Evolutionary conservation across 352 stramenopile genomes (phyloP).

Genomic region (Pythium folliculosum): DNA sequence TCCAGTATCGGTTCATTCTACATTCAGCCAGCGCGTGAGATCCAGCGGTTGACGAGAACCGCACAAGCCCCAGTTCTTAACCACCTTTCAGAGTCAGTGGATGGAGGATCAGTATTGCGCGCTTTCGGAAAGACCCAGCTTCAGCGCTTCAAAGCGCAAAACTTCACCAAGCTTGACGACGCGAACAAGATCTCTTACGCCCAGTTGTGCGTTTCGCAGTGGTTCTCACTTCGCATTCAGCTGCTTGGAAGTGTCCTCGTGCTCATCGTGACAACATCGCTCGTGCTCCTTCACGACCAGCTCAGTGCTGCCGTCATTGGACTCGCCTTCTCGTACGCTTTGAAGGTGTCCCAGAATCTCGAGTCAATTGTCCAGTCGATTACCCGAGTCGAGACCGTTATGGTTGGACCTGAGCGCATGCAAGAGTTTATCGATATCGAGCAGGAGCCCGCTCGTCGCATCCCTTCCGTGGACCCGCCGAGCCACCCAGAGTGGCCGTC

Average conservation of each 20-base stretch:
- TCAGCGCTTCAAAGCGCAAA: constrained; percentile 1
- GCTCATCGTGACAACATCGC: constrained; percentile 34
- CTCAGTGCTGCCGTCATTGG: constrained; percentile 68
- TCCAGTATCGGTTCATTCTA: constrained; percentile 34
- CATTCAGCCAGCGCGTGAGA: constrained; percentile 34
- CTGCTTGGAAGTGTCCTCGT: constrained; percentile 43
- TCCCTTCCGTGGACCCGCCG: constrained; percentile 28
- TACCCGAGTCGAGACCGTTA: constrained; percentile 40
- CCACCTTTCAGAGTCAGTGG: constrained; percentile 37
- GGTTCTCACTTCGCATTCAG: constrained; percentile 54
- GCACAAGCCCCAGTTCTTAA: constrained; percentile 34
- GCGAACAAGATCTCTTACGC: constrained; percentile 33
- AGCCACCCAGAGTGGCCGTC: too few relatives aligned
- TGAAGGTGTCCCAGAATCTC: constrained; percentile 79
- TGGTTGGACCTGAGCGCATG: constrained; percentile 59
- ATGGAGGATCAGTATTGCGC: constrained; percentile 38
- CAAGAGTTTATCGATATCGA: constrained; percentile 42
- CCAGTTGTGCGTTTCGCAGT: constrained; percentile 36
- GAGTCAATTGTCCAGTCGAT: constrained; percentile 58
- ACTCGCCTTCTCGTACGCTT: constrained; percentile 85
- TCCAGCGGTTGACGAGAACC: constrained; percentile 34
- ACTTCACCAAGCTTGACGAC: constrained; percentile 28
- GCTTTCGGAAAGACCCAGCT: constrained; percentile 32
- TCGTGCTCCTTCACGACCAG: constrained; percentile 32
- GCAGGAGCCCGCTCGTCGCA: constrained; percentile 14